Evolutionary conservation across 768 basidiomycete species (phyloP), one percentile per base, ranked within the genome.

Genomic region (Tremella mesenterica): DNA sequence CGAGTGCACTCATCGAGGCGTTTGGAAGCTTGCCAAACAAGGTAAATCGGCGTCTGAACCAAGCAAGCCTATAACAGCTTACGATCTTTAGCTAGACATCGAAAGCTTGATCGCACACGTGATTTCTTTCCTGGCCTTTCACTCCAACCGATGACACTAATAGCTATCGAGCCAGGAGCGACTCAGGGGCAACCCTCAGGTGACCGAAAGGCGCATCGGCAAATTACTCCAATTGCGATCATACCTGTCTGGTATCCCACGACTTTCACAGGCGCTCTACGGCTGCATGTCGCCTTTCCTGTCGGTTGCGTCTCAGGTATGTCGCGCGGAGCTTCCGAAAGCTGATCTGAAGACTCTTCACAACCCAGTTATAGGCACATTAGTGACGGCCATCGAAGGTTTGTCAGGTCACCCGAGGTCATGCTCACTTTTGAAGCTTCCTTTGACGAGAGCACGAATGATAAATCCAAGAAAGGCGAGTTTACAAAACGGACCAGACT

Each of bases 81-180:
- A 6, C 25, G n/a, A n/a, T n/a, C n/a, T n/a, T n/a, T n/a, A 86
- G 67, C 85, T 86, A 70, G 93, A 97, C 63, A 80, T 93, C 25
- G 92, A 96, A 72, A 91, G 86, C 49, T 75, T 95, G 6, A 85
- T 89, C 30, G 81, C 64, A 9, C 54, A 57, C 6, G 70, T 72
- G 46, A 29, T 60, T 31, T 9, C 1, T 14, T 4, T 33, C 4
- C 7, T 30, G 18, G 25, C 6, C 84, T 88, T 34, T 81, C 61
- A 25, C 50, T 50, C n/a, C 60, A 7, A 31, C 47, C 33, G 25
- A 48, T 13, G n/a, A 14, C 23, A 13, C 47, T 30, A 29, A 13
- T 48, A 18, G 16, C 25, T 31, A 14, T 30, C n/a, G 27, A 48
- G 6, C 7, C 4, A 30, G 9, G 3, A 48, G 3, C 13, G 47